Evolutionary conservation across 2,329 filamentous ascomycete genomes (phyloP).

Genomic region (Talaromyces sp.): DNA sequence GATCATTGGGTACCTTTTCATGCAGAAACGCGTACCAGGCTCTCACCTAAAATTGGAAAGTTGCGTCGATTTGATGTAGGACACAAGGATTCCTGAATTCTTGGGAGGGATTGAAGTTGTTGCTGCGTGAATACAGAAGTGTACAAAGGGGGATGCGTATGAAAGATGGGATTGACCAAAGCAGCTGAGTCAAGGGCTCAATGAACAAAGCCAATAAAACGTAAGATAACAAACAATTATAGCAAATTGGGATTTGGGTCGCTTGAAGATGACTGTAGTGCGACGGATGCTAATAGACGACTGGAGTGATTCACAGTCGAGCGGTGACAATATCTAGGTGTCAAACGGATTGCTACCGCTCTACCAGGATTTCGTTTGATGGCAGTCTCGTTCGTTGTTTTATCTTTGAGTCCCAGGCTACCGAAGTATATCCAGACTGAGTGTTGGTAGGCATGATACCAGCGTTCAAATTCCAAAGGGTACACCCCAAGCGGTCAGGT

Average conservation of each 20-base stretch:
- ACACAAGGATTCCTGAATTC: background rate
- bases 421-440: background rate
- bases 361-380: background rate
- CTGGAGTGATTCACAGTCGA: background rate
- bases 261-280: background rate
- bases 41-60: background rate
- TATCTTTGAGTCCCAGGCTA: background rate
- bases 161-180: slow-evolving; percentile 4
- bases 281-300: background rate
- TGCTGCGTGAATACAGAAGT: background rate
- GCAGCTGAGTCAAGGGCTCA: slow-evolving; percentile 10
- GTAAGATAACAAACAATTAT: background rate
- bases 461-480: background rate
- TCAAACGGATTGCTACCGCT: background rate
- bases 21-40: background rate
- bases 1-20: slow-evolving; percentile 2
- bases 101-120: background rate
- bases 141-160: background rate
- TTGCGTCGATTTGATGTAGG: background rate
- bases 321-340: background rate
- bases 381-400: background rate
- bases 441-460: slow-evolving; percentile 4
- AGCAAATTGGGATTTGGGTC: background rate
- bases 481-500: background rate
- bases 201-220: background rate